phyloP scores from a whole-genome alignment of 73 alveolate genomes.

The Durusdinium trenchii region DNA sequence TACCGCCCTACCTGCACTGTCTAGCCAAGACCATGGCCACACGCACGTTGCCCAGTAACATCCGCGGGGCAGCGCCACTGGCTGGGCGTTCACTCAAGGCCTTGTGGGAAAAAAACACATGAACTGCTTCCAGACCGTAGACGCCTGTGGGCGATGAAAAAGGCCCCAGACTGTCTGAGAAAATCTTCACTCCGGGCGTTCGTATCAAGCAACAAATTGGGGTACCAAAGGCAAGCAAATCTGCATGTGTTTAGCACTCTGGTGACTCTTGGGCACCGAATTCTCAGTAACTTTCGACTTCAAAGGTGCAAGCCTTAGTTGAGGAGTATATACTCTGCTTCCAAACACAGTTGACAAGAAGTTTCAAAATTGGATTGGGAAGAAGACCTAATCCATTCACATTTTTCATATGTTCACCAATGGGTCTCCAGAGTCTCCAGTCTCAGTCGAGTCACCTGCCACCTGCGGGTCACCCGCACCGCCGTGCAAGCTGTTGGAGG shows the following conservation, averaged over 20 bases:
- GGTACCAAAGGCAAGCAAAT: background rate
- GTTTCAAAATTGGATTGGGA: background rate
- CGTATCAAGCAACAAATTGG: background rate
- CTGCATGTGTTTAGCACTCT: background rate
- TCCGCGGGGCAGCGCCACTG: constrained; percentile 15
- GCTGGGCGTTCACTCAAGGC: constrained; percentile 10
- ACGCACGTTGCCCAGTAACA: constrained; percentile 22
- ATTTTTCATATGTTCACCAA: no score
- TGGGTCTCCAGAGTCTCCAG: background rate
- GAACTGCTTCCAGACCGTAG: background rate
- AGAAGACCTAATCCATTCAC: background rate
- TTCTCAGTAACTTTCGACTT: background rate
- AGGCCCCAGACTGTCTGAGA: background rate
- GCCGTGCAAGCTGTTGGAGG: constrained; percentile 55
- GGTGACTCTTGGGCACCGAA: background rate
- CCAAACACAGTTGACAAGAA: background rate
- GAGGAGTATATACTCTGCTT: background rate
- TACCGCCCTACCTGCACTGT: background rate
- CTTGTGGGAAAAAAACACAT: background rate
- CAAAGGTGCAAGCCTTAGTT: background rate
- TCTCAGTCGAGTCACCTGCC: constrained; percentile 9
- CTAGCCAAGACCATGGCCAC: constrained; percentile 6
- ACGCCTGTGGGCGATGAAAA: background rate
- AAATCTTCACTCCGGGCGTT: background rate
- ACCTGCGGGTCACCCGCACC: background rate